These are phyloP conservation scores for Acer campestre DNA, from an alignment of 345 rosid species.

Conservation along the genomic window DNA sequence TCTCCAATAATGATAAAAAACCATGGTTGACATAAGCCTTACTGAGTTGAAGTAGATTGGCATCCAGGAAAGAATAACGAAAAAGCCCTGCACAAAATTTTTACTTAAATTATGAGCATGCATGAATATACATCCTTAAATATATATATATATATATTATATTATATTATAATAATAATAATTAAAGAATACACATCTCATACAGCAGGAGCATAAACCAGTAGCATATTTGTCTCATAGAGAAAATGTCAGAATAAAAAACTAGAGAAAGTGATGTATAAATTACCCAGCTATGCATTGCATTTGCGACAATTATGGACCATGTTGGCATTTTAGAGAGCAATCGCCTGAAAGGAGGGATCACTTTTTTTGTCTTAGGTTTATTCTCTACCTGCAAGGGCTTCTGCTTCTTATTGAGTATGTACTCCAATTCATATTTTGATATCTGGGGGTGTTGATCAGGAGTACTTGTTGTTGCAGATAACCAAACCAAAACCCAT, in stretches of 20 bases:
- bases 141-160: neutral
- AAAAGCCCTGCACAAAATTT: slow-evolving; percentile 67
- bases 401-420: slow-evolving; percentile 47
- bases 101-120: neutral
- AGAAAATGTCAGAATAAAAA: slow-evolving; percentile 9
- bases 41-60: slow-evolving; percentile 92
- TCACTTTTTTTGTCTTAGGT: slow-evolving; percentile 39
- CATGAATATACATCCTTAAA: neutral
- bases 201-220: neutral
- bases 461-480: slow-evolving; percentile 81
- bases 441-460: slow-evolving; percentile 81
- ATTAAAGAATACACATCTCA: neutral
- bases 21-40: slow-evolving; percentile 32
- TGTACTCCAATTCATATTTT: slow-evolving; percentile 74
- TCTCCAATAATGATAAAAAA: neutral
- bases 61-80: slow-evolving; percentile 99
- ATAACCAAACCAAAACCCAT: slow-evolving; percentile 91
- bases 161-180: too few species aligned
- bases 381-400: slow-evolving; percentile 39
- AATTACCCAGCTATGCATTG: slow-evolving; percentile 97
- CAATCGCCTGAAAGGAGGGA: slow-evolving; percentile 85
- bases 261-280: slow-evolving; percentile 8
- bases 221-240: neutral
- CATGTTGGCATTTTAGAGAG: slow-evolving; percentile 92
- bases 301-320: slow-evolving; percentile 90